phyloP scores from a whole-genome alignment of 2,329 filamentous ascomycete species.

The Plenodomus lindquistii region DNA sequence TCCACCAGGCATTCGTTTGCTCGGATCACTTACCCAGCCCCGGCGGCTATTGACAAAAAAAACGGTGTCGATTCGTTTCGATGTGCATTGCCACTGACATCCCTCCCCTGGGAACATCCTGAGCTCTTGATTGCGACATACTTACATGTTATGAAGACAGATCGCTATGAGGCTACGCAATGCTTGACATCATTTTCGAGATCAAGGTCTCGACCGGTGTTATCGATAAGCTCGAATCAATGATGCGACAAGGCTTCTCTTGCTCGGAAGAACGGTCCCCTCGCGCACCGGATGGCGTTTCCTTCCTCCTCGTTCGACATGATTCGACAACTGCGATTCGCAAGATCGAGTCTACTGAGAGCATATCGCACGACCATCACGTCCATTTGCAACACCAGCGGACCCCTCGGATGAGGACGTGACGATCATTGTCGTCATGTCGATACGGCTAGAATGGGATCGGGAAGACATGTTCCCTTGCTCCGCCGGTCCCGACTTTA shows the following conservation, averaged over 20 bases:
- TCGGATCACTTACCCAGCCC: not conserved
- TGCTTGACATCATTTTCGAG: not conserved
- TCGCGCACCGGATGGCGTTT: not conserved
- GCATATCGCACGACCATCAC: conserved; percentile 3
- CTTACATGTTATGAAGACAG: not conserved
- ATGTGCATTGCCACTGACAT: not conserved
- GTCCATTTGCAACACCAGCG: not conserved
- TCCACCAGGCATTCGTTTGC: not conserved
- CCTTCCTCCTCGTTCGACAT: not conserved
- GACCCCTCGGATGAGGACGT: not conserved
- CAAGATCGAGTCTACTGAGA: not conserved
- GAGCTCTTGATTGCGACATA: not conserved
- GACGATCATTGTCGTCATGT: not conserved
- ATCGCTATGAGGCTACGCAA: not conserved
- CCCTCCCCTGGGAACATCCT: not conserved
- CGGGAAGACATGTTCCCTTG: not conserved
- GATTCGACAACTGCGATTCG: not conserved
- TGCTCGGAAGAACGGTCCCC: not conserved
- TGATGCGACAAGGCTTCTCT: not conserved
- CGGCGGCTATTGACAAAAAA: no score
- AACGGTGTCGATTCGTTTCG: not conserved
- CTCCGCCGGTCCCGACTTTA: not conserved
- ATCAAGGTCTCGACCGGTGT: not conserved
- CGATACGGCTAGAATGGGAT: not conserved
- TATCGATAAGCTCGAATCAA: not conserved